phyloP scores from a whole-genome alignment of 495 filamentous ascomycete species.

The Penicillium macrosclerotiorum region DNA sequence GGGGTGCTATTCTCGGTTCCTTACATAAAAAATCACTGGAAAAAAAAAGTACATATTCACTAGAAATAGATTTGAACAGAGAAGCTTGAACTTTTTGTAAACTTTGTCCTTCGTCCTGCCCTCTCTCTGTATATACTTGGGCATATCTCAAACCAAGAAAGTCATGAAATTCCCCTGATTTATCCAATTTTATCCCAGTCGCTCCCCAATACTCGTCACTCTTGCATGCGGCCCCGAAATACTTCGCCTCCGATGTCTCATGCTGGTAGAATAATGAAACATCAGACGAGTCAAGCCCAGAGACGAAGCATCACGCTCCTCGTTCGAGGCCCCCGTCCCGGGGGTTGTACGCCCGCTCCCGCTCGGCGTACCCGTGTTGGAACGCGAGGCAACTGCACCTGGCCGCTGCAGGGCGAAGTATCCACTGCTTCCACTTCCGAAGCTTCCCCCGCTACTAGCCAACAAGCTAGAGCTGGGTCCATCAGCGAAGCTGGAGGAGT shows the following conservation, averaged over 20 bases:
- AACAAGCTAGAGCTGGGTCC: neutral
- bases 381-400: slow-evolving; percentile 7
- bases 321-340: slow-evolving; percentile 18
- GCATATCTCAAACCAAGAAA: neutral
- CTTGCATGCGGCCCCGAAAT: slow-evolving; percentile 27
- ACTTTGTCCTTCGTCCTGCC: neutral
- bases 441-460: slow-evolving; percentile 2
- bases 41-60: slow-evolving; percentile 1
- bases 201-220: slow-evolving; percentile 3
- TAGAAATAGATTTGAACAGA: slow-evolving; percentile 17
- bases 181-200: neutral
- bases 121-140: neutral
- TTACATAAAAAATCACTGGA: neutral
- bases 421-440: slow-evolving; percentile 13
- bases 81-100: neutral
- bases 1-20: neutral
- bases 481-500: slow-evolving; percentile 4
- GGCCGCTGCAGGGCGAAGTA: slow-evolving; percentile 29
- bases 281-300: slow-evolving; percentile 18
- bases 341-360: slow-evolving; percentile 27
- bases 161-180: neutral
- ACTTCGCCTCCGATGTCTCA: slow-evolving; percentile 31
- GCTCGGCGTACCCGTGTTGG: slow-evolving; percentile 14
- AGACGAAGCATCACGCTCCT: slow-evolving; percentile 23
- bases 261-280: slow-evolving; percentile 29